Base-by-base conservation (phyloP, 2,329 filamentous ascomycete genomes). In the Penicillium nordicum region DNA sequence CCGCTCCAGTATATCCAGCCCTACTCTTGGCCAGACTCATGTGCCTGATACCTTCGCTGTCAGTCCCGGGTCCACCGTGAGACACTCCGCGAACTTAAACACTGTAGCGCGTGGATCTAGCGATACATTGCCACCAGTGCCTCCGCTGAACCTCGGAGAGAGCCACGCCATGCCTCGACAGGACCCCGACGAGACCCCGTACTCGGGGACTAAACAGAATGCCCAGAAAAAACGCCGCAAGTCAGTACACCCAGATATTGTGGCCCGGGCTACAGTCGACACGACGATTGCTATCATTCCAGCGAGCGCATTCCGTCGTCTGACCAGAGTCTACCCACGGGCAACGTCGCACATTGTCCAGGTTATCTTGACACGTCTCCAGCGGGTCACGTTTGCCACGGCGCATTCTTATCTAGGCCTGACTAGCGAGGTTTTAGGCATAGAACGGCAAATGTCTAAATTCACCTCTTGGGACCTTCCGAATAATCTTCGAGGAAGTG, bases 281-380 rank as follows among this genome's bases (percentile, higher is more conserved):
- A 99, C 94, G 0, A 99, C 95, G 0, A 97, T 99, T 74, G 94
- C 94, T 6, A 95, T 99, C 61, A 99, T 99, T 55, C 95, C 95
- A 1, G 94, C 94, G 0, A 96, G 92, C 70, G 95, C 94, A 4
- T 99, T 99, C 67, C 86, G 92, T 51, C 87, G 95, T 9, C 79
- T 99, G 50, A 99, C 96, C 49, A 86, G 90, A 68, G 88, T 97
- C 25, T 99, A 97, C 66, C 94, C 94, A 10, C 96, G 95, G 76
- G 92, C 95, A 10, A 97, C 94, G 2, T 88, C 94, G 1, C 95
- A 99, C 69, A 97, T 99, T 61, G 92, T 99, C 6, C 94, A 99
- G 70, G 93, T 99, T 44, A 99, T 99, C 59, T 77, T 99, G 32
- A 97, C 95, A 3, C 85, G 95, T 47, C 87, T 99, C 50, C 93